Base-by-base conservation (phyloP, 257 asterid species). In the Ligustrum vulgare region DNA sequence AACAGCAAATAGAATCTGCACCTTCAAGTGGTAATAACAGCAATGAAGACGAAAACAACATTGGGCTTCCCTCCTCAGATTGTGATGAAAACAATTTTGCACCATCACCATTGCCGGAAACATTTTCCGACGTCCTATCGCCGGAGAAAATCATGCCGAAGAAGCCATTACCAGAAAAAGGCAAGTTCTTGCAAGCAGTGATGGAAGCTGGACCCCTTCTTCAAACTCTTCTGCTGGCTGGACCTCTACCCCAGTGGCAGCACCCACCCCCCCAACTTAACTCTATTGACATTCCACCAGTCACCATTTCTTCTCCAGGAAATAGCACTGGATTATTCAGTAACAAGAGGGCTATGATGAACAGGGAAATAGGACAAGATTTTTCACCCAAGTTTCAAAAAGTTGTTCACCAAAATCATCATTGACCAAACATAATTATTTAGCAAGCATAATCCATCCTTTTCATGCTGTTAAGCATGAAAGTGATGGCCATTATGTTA, bases 201-300 rank as follows among this genome's bases (percentile, higher is more conserved):
- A 86, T 89, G 96, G 96, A 89, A 18, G 99, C 97, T 1, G 99
- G 99, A 66, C 98, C 99, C 1, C 89, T 95, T 31, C 91, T 93
- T 45, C 98, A 95, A 56, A 92, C 96, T 0, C 97, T 91, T 54
- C 90, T 92, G 7, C 56, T 93, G n/a, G 97, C 99, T 0, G 97
- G 97, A 7, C 99, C 99, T 11, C 97, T 95, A 2, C 98, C 98
- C 37, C 96, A 86, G 81, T 93, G 98, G 98, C 99, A 91, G 76
- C 96, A 89, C 67, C 99, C 99, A 20, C 99, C 99, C 0, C 99
- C 99, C 4, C 93, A 90, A 45, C 96, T 95, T 54, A 92, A 82
- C 87, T 82, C 99, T 56, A 71, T 82, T 1, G 98, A 94, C 82
- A 94, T 94, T 43, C 99, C 99, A 28, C 98, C 93, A 22, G 98